These are phyloP conservation scores for Colletotrichum aenigma DNA, from an alignment of 2,329 filamentous ascomycete species.

Conservation along the genomic window DNA sequence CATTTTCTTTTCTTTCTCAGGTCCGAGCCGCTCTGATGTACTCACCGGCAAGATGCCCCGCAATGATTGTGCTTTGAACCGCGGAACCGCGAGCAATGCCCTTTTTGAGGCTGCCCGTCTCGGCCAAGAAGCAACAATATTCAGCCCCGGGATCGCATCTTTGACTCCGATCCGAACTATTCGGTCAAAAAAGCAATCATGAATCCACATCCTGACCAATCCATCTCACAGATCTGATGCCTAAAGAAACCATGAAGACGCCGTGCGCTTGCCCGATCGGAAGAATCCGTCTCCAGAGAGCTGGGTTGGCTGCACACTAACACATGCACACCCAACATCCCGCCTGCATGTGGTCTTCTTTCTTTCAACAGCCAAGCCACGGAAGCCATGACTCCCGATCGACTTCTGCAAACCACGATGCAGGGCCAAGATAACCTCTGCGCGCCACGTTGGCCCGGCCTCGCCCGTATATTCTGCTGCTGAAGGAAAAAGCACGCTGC, in stretches of 20 bases:
- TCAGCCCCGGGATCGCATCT: neutral
- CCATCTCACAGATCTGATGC: neutral
- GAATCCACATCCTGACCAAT: neutral
- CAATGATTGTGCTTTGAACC: neutral
- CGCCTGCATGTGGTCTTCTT: neutral
- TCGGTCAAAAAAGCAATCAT: neutral
- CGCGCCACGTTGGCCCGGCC: neutral
- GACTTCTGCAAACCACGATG: neutral
- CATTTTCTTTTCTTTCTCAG: neutral
- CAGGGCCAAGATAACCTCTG: neutral
- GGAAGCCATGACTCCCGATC: neutral
- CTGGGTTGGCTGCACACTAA: neutral
- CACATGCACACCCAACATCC: neutral
- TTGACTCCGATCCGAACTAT: neutral
- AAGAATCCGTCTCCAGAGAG: neutral
- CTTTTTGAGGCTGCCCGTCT: neutral
- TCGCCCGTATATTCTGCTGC: neutral
- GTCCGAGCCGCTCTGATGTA: neutral
- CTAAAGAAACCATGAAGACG: neutral
- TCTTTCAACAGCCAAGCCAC: neutral
- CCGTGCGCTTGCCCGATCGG: neutral
- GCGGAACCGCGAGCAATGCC: neutral
- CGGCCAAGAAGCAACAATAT: neutral
- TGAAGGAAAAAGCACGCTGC: neutral
- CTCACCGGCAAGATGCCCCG: neutral